Conservation (phyloP, 306 rosid species). For the Vigna mungo region DNA sequence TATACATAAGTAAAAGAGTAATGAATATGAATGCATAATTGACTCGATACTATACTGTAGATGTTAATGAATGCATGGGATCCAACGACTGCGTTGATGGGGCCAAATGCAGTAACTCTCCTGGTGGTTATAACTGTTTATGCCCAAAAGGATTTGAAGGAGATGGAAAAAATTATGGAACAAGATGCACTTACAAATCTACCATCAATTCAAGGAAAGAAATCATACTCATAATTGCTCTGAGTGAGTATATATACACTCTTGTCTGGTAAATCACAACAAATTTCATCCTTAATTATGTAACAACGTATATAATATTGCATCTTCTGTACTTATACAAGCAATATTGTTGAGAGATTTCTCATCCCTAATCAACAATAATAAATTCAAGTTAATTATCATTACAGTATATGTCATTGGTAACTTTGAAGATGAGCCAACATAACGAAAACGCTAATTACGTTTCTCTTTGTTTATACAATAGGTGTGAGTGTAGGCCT, state of each 20-base stretch:
- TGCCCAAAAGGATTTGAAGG: constrained; percentile 38
- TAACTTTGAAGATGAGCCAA: background rate
- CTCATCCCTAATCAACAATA: background rate
- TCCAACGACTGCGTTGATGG: constrained; percentile 5
- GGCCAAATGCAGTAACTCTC: constrained; percentile 27
- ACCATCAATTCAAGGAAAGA: background rate
- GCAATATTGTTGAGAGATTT: background rate
- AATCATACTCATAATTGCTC: constrained; percentile 18
- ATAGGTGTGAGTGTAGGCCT: constrained; percentile 37
- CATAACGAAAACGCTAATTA: background rate
- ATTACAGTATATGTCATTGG: background rate
- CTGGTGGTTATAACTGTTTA: constrained; percentile 36
- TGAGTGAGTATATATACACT: constrained; percentile 36
- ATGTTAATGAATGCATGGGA: constrained; percentile 47
- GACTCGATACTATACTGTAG: constrained; percentile 19
- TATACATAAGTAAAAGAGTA: background rate
- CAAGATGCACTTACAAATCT: constrained; percentile 29
- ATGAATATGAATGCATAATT: background rate
- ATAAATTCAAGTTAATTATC: background rate
- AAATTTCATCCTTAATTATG: background rate
- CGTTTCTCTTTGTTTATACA: background rate
- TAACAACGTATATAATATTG: background rate
- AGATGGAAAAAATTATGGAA: constrained; percentile 38
- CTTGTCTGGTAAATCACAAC: background rate
- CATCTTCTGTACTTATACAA: background rate